Percentiles rank a stretch among this genome's conserved stretches.
phyloP scores from a whole-genome alignment of 177 flowering plant genomes.

The Tripterygium wilfordii region DNA sequence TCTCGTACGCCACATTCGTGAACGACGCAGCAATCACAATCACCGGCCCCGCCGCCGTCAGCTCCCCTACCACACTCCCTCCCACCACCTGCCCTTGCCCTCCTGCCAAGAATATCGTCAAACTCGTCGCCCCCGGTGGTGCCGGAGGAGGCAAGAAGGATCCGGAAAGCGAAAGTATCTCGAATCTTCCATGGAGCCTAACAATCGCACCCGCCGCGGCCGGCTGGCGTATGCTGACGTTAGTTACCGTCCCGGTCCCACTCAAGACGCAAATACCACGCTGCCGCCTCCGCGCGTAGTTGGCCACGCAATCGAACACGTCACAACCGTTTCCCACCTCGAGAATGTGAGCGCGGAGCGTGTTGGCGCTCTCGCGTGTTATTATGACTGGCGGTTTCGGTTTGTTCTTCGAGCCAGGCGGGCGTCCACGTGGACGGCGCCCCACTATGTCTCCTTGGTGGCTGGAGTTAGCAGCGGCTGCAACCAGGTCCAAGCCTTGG shows the following conservation, averaged over 20 bases:
- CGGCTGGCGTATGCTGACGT: slow-evolving; percentile 71
- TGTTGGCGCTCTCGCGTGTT: slow-evolving; percentile 77
- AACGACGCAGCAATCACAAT: slow-evolving; percentile 75
- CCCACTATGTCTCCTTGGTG: slow-evolving; percentile 41
- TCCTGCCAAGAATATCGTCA: slow-evolving; percentile 63
- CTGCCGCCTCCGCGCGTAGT: slow-evolving; percentile 62
- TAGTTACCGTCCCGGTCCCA: slow-evolving; percentile 70
- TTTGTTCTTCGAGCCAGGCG: slow-evolving; percentile 79
- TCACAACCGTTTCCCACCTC: slow-evolving; percentile 69
- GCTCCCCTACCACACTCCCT: slow-evolving; percentile 70
- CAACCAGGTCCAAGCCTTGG: slow-evolving; percentile 30
- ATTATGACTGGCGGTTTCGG: slow-evolving; percentile 81
- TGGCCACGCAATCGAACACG: slow-evolving; percentile 57
- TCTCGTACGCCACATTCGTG: slow-evolving; percentile 76
- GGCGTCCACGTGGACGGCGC: slow-evolving; percentile 70
- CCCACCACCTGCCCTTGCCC: slow-evolving; percentile 86
- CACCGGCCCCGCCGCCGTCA: slow-evolving; percentile 72
- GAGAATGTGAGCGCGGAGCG: slow-evolving; percentile 71
- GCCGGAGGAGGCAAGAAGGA: slow-evolving; percentile 75
- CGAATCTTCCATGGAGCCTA: slow-evolving; percentile 67
- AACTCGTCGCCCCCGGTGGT: no score
- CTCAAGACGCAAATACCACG: slow-evolving; percentile 71
- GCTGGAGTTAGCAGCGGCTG: slow-evolving; percentile 14
- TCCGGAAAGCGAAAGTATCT: slow-evolving; percentile 67
- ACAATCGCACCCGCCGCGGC: slow-evolving; percentile 57